Evolutionary conservation across 495 filamentous ascomycete species (phyloP).

Genomic region (Hyphodiscus hymeniophilus): DNA sequence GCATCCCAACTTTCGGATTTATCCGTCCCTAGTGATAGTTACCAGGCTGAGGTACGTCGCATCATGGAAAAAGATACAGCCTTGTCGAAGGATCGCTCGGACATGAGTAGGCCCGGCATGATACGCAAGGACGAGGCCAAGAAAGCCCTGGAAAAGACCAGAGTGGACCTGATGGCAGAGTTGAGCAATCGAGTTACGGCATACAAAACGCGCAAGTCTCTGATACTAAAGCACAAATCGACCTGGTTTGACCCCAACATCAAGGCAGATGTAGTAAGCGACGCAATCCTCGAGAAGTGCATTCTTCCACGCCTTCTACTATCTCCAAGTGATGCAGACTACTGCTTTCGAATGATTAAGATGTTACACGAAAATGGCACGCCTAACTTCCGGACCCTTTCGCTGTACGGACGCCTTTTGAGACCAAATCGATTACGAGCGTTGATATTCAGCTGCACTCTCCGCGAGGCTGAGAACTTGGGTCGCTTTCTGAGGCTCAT

Average conservation of each 20-base stretch:
- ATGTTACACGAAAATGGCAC: conserved; percentile 76
- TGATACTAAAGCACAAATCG: conserved; percentile 68
- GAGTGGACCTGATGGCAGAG: conserved; percentile 59
- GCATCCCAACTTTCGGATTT: conserved; percentile 76
- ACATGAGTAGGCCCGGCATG: conserved; percentile 51
- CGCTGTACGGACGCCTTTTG: conserved; percentile 77
- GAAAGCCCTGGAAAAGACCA: conserved; percentile 48
- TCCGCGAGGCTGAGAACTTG: conserved; percentile 83
- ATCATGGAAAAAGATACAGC: conserved; percentile 51
- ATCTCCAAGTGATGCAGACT: conserved; percentile 80
- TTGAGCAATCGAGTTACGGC: conserved; percentile 56
- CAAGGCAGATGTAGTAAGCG: conserved; percentile 59
- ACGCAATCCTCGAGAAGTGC: conserved; percentile 78
- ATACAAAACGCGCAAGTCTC: conserved; percentile 52
- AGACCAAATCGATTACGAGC: conserved; percentile 66
- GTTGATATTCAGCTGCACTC: conserved; percentile 79
- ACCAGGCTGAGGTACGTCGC: conserved; percentile 59
- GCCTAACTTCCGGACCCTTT: conserved; percentile 79
- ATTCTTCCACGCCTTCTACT: conserved; percentile 78
- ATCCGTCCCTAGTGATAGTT: conserved; percentile 60
- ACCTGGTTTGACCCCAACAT: conserved; percentile 63
- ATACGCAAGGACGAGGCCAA: conserved; percentile 57
- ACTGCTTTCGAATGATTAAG: conserved; percentile 73
- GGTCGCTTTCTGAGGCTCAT: conserved; percentile 80
- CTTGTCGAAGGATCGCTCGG: conserved; percentile 61